phyloP scores from a whole-genome alignment of 805 yeast species.

The Cyberlindnera maritima region DNA sequence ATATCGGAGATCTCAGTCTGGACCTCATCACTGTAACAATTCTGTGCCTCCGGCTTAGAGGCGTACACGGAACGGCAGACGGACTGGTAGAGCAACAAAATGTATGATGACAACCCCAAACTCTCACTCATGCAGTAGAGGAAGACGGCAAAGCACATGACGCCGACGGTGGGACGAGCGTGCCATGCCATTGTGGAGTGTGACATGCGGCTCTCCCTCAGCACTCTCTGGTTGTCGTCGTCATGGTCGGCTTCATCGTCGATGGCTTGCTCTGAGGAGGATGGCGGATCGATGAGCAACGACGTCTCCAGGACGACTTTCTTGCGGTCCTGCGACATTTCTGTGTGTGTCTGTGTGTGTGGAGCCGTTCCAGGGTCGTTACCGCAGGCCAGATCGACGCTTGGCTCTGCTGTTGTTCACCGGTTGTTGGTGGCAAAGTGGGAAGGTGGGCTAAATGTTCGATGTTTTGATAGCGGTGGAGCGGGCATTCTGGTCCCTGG shows the following conservation, averaged over 20 bases:
- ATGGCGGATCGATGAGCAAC: not conserved
- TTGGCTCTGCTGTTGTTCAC: not conserved
- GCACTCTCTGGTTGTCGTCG: constrained; percentile 43
- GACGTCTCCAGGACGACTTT: not conserved
- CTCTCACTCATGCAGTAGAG: constrained; percentile 41
- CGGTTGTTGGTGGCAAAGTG: no score
- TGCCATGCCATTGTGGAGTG: constrained; percentile 50
- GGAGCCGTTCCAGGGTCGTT: no score
- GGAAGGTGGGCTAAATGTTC: no score
- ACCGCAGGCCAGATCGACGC: not conserved
- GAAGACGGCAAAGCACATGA: constrained; percentile 43
- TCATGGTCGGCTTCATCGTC: constrained; percentile 29
- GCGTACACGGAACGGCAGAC: constrained; percentile 30
- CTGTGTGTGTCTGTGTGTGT: no score
- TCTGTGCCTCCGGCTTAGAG: constrained; percentile 13
- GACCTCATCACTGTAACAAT: constrained; percentile 39
- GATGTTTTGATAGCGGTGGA: no score
- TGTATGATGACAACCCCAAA: constrained; percentile 37
- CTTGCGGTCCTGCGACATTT: not conserved
- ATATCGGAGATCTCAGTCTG: constrained; percentile 47
- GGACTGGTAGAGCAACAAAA: constrained; percentile 31
- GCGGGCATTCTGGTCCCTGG: no score
- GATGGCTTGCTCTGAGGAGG: constrained; percentile 31
- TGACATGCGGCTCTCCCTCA: constrained; percentile 44
- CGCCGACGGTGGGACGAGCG: constrained; percentile 52